Conservation (phyloP, 257 asterid genomes). For the Knoxia roxburghii region DNA sequence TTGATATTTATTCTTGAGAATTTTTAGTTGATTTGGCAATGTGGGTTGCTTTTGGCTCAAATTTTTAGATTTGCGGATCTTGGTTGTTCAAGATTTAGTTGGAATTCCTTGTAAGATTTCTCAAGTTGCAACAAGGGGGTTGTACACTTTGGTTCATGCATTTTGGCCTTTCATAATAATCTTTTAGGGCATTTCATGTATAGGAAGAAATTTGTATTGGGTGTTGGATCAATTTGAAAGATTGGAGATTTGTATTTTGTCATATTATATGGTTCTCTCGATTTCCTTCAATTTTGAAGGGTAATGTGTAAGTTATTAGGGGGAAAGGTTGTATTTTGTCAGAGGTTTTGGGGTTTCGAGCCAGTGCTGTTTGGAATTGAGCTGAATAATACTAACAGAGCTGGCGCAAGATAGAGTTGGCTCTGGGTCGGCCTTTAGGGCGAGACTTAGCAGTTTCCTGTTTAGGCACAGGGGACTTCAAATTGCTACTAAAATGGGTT, state of each 20-base stretch:
- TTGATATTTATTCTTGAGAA: slow-evolving; percentile 9
- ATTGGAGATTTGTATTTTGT: slow-evolving; percentile 9
- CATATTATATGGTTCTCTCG: slow-evolving; percentile 8
- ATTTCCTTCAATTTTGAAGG: slow-evolving; percentile 13
- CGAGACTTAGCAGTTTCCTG: slow-evolving; percentile 40
- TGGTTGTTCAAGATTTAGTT: slow-evolving; percentile 21
- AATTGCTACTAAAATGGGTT: slow-evolving; percentile 59
- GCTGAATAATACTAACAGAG: slow-evolving; percentile 36
- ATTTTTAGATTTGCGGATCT: slow-evolving; percentile 36
- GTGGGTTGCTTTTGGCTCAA: slow-evolving; percentile 38
- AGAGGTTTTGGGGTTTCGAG: slow-evolving; percentile 19
- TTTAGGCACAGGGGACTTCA: slow-evolving; percentile 42
- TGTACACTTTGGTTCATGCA: neutral
- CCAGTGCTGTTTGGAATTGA: slow-evolving; percentile 36
- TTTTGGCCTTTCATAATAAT: slow-evolving; percentile 6
- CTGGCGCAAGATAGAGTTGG: slow-evolving; percentile 34
- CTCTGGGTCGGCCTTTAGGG: slow-evolving; percentile 24
- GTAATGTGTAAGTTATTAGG: neutral
- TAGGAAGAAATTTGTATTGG: slow-evolving; percentile 5
- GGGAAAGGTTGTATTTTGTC: slow-evolving; percentile 15
- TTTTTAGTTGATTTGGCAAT: slow-evolving; percentile 34
- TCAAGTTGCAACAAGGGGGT: slow-evolving; percentile 16
- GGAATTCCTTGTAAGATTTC: slow-evolving; percentile 16
- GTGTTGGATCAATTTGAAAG: slow-evolving; percentile 3
- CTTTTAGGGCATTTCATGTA: neutral